These are phyloP conservation scores for Rhizopogon rudus DNA, from an alignment of 768 basidiomycete genomes.

Conservation along the genomic window DNA sequence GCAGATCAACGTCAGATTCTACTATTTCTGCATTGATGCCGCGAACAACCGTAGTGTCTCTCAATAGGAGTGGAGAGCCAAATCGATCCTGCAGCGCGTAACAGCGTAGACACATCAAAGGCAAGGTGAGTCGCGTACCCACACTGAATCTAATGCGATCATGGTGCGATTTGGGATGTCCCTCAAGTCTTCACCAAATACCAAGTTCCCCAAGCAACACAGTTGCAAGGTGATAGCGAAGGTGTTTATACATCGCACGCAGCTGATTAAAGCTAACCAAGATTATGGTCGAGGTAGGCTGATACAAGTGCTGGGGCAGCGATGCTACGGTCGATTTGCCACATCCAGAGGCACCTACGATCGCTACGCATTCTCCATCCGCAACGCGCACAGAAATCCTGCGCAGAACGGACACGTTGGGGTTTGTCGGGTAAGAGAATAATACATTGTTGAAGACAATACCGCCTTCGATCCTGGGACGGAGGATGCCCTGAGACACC, in stretches of 20 bases:
- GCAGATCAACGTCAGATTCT: constrained; percentile 77
- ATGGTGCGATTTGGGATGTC: no score
- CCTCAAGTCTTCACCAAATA: no score
- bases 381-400: constrained; percentile 60
- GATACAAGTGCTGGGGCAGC: constrained; percentile 85
- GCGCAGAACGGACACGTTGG: constrained; percentile 66
- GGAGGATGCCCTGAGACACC: constrained; percentile 66
- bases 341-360: constrained; percentile 88
- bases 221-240: constrained; percentile 82
- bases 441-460: constrained; percentile 68
- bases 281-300: constrained; percentile 64
- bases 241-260: constrained; percentile 56
- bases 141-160: constrained; percentile 20
- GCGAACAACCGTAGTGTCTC: constrained; percentile 90
- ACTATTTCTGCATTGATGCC: constrained; percentile 95
- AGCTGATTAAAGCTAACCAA: constrained; percentile 51
- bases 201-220: constrained; percentile 32
- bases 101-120: background rate
- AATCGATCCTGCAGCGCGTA: constrained; percentile 64
- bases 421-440: constrained; percentile 83
- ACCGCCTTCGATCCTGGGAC: constrained; percentile 60
- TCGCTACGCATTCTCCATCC: constrained; percentile 82
- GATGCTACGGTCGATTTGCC: constrained; percentile 94
- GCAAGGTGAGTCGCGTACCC: constrained; percentile 47
- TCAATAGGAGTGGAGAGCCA: constrained; percentile 91